These are phyloP conservation scores for Suillus decipiens DNA, from an alignment of 768 basidiomycete genomes.

Conservation along the genomic window DNA sequence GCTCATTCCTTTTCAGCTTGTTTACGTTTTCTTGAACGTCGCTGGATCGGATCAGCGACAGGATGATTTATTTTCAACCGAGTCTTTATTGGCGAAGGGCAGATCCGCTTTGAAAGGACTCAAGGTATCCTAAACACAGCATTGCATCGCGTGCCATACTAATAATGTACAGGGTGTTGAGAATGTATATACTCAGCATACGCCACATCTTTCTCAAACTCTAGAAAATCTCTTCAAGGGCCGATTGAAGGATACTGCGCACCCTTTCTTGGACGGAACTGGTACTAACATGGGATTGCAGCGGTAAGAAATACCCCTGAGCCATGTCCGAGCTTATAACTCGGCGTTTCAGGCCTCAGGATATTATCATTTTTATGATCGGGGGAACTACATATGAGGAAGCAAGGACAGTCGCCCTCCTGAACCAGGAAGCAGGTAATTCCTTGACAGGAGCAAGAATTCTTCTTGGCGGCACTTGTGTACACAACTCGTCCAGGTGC, in stretches of 20 bases:
- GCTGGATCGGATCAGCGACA: slow-evolving; percentile 96
- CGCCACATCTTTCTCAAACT: slow-evolving; percentile 90
- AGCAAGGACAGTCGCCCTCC: slow-evolving; percentile 76
- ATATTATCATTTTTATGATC: slow-evolving; percentile 95
- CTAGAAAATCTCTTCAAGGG: slow-evolving; percentile 88
- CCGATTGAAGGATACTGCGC: slow-evolving; percentile 80
- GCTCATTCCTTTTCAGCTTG: slow-evolving; percentile 55
- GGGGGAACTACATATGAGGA: slow-evolving; percentile 98
- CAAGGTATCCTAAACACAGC: slow-evolving; percentile 56
- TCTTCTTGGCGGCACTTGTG: slow-evolving; percentile 89
- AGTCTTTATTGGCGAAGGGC: slow-evolving; percentile 91
- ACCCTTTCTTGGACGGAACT: slow-evolving; percentile 82
- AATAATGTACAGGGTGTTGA: slow-evolving; percentile 76
- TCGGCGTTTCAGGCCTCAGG: slow-evolving; percentile 69
- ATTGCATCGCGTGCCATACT: slow-evolving; percentile 11
- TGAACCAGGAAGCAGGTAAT: slow-evolving; percentile 78
- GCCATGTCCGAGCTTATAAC: neutral
- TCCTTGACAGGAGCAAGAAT: slow-evolving; percentile 69
- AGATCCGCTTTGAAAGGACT: slow-evolving; percentile 94
- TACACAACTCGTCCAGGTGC: slow-evolving; percentile 93
- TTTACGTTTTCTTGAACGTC: slow-evolving; percentile 90
- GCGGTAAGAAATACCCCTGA: slow-evolving; percentile 43
- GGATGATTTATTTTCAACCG: slow-evolving; percentile 95
- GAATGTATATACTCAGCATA: slow-evolving; percentile 98
- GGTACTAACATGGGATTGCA: slow-evolving; percentile 73